These are phyloP conservation scores for Tolypocladium tundrense DNA, from an alignment of 2,329 filamentous ascomycete species.

Conservation along the genomic window DNA sequence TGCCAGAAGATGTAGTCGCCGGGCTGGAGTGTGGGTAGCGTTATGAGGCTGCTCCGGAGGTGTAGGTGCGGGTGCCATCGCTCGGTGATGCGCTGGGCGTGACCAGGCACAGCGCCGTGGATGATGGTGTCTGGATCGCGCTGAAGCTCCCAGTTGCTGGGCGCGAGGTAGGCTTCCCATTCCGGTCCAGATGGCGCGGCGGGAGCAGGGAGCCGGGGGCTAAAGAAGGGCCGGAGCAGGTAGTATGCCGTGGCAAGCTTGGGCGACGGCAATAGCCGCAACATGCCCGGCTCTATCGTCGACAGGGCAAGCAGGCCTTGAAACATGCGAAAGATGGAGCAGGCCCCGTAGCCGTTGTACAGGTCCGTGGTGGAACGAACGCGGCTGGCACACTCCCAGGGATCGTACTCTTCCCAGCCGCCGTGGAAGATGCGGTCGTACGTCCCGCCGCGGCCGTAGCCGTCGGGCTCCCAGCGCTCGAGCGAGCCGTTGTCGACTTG, in stretches of 20 bases:
- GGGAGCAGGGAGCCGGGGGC: constrained; percentile 31
- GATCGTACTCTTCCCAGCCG: constrained; percentile 45
- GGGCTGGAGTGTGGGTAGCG: constrained; percentile 42
- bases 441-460: constrained; percentile 50
- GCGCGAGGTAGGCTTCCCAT: constrained; percentile 42
- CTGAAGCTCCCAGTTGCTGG: constrained; percentile 34
- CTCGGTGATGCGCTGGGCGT: constrained; percentile 47
- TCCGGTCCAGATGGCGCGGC: constrained; percentile 25
- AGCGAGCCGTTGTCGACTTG: constrained; percentile 63
- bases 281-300: constrained; percentile 53
- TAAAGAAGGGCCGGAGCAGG: constrained; percentile 52
- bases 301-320: constrained; percentile 46
- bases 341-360: constrained; percentile 48
- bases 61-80: constrained; percentile 47
- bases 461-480: constrained; percentile 61
- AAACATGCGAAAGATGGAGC: constrained; percentile 50
- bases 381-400: constrained; percentile 43
- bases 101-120: constrained; percentile 47
- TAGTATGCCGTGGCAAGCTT: constrained; percentile 67
- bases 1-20: constrained; percentile 52
- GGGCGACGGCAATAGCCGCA: constrained; percentile 65
- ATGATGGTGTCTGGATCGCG: constrained; percentile 43
- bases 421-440: constrained; percentile 45
- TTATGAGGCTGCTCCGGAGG: constrained; percentile 41
- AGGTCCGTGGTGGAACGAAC: constrained; percentile 43